phyloP scores from a whole-genome alignment of 208 protist genomes.

The Spongospora subterranea region DNA sequence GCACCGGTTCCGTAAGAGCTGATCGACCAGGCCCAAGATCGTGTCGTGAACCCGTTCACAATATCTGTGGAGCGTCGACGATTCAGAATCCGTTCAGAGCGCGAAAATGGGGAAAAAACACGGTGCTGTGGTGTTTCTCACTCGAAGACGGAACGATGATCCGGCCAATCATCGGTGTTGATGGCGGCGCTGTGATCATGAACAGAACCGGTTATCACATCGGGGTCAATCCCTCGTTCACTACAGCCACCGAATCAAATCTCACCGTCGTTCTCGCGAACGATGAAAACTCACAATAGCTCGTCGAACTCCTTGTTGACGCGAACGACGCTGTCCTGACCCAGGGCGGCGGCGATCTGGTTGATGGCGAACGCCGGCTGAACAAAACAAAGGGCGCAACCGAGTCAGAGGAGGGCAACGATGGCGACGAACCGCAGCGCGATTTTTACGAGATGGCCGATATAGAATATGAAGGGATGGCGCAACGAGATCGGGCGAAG shows the following conservation, averaged over 20 bases:
- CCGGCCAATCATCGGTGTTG: not conserved
- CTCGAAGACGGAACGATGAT: not conserved
- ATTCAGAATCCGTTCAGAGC: no score
- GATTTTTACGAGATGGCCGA: conserved; percentile 22
- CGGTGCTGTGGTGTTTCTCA: no score
- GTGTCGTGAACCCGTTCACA: not conserved
- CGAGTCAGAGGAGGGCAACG: no score
- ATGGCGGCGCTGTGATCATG: not conserved
- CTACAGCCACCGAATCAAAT: not conserved
- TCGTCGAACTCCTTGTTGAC: not conserved
- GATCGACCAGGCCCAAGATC: not conserved
- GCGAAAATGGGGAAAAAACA: no score
- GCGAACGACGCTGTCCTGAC: not conserved
- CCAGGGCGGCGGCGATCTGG: not conserved
- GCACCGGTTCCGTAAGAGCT: not conserved
- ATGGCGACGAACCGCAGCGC: no score
- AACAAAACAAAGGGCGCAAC: not conserved
- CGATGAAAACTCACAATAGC: conserved; percentile 22
- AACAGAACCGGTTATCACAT: not conserved
- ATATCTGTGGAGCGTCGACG: no score
- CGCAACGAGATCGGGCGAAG: conserved; percentile 28
- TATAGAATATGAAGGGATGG: conserved; percentile 44
- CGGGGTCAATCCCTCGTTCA: conserved; percentile 34
- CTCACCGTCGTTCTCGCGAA: not conserved
- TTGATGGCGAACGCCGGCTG: conserved; percentile 49